A percentile compares a stretch with the other conserved stretches of the same genome.
Evolutionary conservation across 768 basidiomycete genomes (phyloP).

Genomic region (Xerocomellus dryophilus): DNA sequence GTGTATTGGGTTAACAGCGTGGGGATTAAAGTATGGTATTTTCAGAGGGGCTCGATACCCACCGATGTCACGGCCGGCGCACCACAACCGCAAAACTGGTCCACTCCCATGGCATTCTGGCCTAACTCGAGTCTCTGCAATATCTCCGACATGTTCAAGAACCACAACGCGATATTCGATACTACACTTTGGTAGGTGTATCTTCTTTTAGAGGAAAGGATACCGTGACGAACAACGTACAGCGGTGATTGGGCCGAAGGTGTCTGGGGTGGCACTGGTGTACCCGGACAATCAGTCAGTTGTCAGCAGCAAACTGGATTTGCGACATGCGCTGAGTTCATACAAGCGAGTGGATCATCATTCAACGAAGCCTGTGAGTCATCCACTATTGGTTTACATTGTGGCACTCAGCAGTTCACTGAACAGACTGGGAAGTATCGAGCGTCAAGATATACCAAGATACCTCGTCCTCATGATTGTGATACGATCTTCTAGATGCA

Average conservation of each 20-base stretch:
- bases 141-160: slow-evolving; percentile 74
- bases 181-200: slow-evolving; percentile 70
- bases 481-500: neutral
- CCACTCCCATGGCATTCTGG: slow-evolving; percentile 75
- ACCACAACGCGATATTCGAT: slow-evolving; percentile 79
- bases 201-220: neutral
- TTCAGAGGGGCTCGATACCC: slow-evolving; percentile 71
- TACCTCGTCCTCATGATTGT: slow-evolving; percentile 22
- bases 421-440: slow-evolving; percentile 76
- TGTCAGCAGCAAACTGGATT: slow-evolving; percentile 83
- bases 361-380: slow-evolving; percentile 77
- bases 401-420: slow-evolving; percentile 1
- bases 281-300: slow-evolving; percentile 82
- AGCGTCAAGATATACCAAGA: slow-evolving; percentile 71
- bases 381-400: slow-evolving; percentile 1
- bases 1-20: slow-evolving; percentile 44
- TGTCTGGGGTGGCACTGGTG: slow-evolving; percentile 70
- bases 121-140: slow-evolving; percentile 64
- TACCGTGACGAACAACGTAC: slow-evolving; percentile 5
- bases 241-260: slow-evolving; percentile 89
- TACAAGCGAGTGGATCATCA: slow-evolving; percentile 65
- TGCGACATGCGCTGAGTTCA: slow-evolving; percentile 75
- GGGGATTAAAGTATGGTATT: slow-evolving; percentile 84
- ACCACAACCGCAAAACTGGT: slow-evolving; percentile 79
- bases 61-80: slow-evolving; percentile 66